Evolutionary conservation across 441 rosid genomes (phyloP).

Genomic region (Flueggea neowawraea): DNA sequence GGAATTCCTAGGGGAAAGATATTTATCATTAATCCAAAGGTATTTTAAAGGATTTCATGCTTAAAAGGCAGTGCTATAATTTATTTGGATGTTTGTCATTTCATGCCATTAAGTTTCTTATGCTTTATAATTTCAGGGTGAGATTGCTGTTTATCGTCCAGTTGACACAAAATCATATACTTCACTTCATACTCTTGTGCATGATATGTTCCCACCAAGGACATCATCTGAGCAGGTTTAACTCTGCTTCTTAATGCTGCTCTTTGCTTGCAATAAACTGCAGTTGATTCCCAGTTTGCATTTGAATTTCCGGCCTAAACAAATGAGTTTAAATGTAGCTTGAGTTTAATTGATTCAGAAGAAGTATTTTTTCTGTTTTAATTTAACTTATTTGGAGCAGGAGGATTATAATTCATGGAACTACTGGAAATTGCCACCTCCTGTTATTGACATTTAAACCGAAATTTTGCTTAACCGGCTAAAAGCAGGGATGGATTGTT

Average conservation of each 20-base stretch:
- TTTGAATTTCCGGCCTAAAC: too few species aligned
- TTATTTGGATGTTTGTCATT: not conserved
- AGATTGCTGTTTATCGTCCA: slow-evolving; percentile 82
- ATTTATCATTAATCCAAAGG: slow-evolving; percentile 97
- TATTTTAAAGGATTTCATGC: slow-evolving; percentile 23
- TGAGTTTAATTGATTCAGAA: too few species aligned
- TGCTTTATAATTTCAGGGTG: slow-evolving; percentile 58
- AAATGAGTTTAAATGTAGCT: too few species aligned
- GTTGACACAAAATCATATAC: slow-evolving; percentile 79
- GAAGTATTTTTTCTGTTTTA: slow-evolving; percentile 5
- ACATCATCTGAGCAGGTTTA: slow-evolving; percentile 67
- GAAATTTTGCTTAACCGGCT: slow-evolving; percentile 5
- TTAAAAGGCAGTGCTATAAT: not conserved
- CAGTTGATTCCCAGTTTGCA: not conserved
- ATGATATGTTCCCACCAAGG: slow-evolving; percentile 78
- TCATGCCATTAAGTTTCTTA: slow-evolving; percentile 11
- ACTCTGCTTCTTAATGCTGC: slow-evolving; percentile 4
- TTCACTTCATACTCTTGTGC: slow-evolving; percentile 80
- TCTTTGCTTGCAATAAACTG: not conserved
- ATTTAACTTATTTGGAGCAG: slow-evolving; percentile 35
- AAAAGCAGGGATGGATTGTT: slow-evolving; percentile 2
- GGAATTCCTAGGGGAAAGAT: slow-evolving; percentile 96
- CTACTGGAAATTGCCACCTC: slow-evolving; percentile 90
- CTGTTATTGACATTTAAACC: slow-evolving; percentile 35
- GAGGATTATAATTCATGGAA: slow-evolving; percentile 96